A percentile compares a stretch with the other conserved stretches of the same genome.
These are phyloP conservation scores for Beauveria varroae DNA, from an alignment of 2,329 filamentous ascomycete species.

Conservation along the genomic window DNA sequence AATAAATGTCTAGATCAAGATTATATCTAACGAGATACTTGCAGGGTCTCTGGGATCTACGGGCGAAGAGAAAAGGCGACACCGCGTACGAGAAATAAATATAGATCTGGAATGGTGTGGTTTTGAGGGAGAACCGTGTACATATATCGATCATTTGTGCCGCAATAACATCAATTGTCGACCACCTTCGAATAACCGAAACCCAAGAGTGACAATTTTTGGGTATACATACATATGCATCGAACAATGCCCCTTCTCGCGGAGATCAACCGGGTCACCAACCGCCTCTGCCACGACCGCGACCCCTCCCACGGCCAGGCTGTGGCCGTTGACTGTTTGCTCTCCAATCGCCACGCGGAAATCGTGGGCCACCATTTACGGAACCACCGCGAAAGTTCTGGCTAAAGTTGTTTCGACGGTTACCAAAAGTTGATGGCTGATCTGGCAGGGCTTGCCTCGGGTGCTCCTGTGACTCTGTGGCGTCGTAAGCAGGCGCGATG, in stretches of 20 bases:
- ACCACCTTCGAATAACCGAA: background rate
- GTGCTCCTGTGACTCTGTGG: background rate
- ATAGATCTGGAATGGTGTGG: constrained; percentile 9
- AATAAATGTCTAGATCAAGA: background rate
- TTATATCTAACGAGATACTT: constrained; percentile 17
- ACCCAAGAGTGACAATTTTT: background rate
- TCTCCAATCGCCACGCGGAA: constrained; percentile 5
- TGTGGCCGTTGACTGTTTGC: background rate
- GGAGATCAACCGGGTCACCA: background rate
- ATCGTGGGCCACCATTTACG: background rate
- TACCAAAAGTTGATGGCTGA: background rate
- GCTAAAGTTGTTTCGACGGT: background rate
- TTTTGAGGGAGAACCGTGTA: constrained; percentile 26
- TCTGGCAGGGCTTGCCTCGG: background rate
- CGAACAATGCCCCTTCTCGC: background rate
- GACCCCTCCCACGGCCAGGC: background rate
- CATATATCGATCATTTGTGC: constrained; percentile 25
- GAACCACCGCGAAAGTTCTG: background rate
- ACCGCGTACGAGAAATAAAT: constrained; percentile 68
- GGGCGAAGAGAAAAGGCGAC: constrained; percentile 84
- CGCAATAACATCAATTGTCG: constrained; percentile 1
- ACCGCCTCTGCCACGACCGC: background rate
- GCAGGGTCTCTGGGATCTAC: constrained; percentile 78
- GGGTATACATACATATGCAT: background rate
- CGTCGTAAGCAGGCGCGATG: constrained; percentile 51